Percentiles rank a stretch among this genome's conserved stretches.
Conservation (phyloP, 2,329 filamentous ascomycete species). For the Pyrenophora teres region DNA sequence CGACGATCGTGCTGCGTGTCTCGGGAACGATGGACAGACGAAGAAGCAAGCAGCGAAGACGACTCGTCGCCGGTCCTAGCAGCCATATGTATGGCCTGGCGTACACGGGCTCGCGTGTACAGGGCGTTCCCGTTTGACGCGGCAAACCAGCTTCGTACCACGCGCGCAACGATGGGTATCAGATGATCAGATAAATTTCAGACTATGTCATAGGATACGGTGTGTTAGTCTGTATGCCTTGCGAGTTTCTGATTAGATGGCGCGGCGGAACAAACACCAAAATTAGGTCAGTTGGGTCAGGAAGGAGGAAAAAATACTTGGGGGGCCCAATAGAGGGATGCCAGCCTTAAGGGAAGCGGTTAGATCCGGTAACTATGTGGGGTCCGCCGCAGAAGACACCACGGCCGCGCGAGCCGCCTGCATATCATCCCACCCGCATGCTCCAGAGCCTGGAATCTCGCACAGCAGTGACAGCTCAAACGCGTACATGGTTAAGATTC, state of each 20-base stretch:
- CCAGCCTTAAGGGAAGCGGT: constrained; percentile 9
- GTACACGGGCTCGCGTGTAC: constrained; percentile 26
- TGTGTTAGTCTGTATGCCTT: constrained; percentile 10
- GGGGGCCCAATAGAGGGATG: constrained; percentile 2
- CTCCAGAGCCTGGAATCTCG: background rate
- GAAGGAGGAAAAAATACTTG: background rate
- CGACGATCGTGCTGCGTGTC: constrained; percentile 25
- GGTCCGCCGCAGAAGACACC: constrained; percentile 6
- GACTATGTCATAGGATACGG: constrained; percentile 1
- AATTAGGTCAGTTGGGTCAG: background rate
- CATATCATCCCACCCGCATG: constrained; percentile 14
- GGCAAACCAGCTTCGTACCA: constrained; percentile 30
- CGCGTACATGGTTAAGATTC: background rate
- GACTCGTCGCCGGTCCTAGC: constrained; percentile 19
- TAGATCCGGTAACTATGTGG: constrained; percentile 16
- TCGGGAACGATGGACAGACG: constrained; percentile 25
- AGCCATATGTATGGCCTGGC: constrained; percentile 33
- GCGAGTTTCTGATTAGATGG: constrained; percentile 36
- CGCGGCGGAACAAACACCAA: constrained; percentile 7
- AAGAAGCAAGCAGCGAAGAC: constrained; percentile 23
- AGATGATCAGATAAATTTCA: constrained; percentile 33
- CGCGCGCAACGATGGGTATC: constrained; percentile 26
- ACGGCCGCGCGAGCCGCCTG: constrained; percentile 15
- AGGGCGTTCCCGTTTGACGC: constrained; percentile 24
- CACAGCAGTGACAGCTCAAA: background rate